phyloP scores from a whole-genome alignment of 495 filamentous ascomycete genomes.

The Penicillium mononematosum region DNA sequence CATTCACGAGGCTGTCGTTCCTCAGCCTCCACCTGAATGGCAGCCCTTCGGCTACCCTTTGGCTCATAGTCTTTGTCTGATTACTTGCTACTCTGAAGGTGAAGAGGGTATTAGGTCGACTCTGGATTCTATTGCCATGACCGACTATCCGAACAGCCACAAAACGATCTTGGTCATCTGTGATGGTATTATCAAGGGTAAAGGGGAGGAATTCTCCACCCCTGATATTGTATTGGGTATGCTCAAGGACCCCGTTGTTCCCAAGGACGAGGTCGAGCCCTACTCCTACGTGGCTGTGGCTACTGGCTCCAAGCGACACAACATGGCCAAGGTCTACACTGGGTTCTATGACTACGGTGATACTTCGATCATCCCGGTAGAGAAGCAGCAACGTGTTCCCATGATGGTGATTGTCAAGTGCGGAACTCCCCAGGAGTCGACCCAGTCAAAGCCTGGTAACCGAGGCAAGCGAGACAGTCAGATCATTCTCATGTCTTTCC shows the following conservation, averaged over 20 bases:
- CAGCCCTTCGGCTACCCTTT: slow-evolving; percentile 94
- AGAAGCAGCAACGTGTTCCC: slow-evolving; percentile 96
- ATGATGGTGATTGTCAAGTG: slow-evolving; percentile 98
- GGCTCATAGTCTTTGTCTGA: slow-evolving; percentile 88
- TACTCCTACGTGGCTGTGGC: slow-evolving; percentile 98
- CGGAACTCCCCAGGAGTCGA: slow-evolving; percentile 84
- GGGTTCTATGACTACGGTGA: slow-evolving; percentile 97
- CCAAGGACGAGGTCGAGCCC: slow-evolving; percentile 73
- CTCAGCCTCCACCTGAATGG: slow-evolving; percentile 96
- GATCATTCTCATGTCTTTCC: slow-evolving; percentile 98
- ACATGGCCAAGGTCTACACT: slow-evolving; percentile 98
- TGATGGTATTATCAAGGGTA: slow-evolving; percentile 96
- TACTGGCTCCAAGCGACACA: slow-evolving; percentile 94
- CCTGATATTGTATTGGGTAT: slow-evolving; percentile 89
- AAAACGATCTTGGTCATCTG: slow-evolving; percentile 95
- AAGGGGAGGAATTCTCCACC: slow-evolving; percentile 82
- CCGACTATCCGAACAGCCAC: slow-evolving; percentile 98
- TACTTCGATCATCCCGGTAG: slow-evolving; percentile 70
- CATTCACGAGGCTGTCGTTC: slow-evolving; percentile 92
- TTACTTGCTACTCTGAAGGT: slow-evolving; percentile 97
- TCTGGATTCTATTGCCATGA: slow-evolving; percentile 93
- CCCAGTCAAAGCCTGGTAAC: slow-evolving; percentile 85
- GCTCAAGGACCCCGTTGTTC: slow-evolving; percentile 87
- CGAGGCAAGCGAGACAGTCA: slow-evolving; percentile 98
- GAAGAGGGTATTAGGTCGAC: slow-evolving; percentile 90